Conservation (phyloP, 306 rosid species). For the Ammopiptanthus mongolicus region DNA sequence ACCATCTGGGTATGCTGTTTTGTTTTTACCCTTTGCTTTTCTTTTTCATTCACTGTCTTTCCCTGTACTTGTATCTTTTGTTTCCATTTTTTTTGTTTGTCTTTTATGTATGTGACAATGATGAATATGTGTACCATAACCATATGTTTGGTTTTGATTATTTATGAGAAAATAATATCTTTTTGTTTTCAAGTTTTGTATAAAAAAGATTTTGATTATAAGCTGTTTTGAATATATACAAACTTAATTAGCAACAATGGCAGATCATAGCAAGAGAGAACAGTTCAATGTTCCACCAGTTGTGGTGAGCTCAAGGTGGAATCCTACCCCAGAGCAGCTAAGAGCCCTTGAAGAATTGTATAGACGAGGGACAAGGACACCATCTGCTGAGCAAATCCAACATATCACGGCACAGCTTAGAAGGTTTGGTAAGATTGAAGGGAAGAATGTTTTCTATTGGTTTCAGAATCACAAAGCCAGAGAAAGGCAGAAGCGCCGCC, state of each 20-base stretch:
- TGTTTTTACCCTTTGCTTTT: not conserved
- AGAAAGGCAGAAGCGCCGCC: constrained; percentile 80
- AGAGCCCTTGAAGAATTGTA: constrained; percentile 80
- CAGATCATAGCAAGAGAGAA: constrained; percentile 58
- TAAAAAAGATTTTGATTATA: no score
- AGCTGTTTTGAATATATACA: not conserved
- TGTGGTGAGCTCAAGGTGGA: constrained; percentile 92
- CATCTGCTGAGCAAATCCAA: constrained; percentile 77
- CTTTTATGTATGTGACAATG: not conserved
- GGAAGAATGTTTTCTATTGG: constrained; percentile 79
- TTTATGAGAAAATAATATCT: no score
- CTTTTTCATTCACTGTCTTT: not conserved
- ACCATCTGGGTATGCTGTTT: constrained; percentile 49
- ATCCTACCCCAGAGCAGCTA: constrained; percentile 86
- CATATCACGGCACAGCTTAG: constrained; percentile 66
- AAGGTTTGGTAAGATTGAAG: constrained; percentile 67
- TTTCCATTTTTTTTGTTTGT: not conserved
- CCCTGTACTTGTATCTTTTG: not conserved
- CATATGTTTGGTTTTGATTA: not conserved
- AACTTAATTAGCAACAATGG: constrained; percentile 14
- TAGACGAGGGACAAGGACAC: constrained; percentile 79
- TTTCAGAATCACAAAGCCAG: constrained; percentile 82
- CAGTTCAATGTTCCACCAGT: constrained; percentile 38
- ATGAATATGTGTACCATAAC: no score
- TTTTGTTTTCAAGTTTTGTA: no score